Evolutionary conservation across 2,329 filamentous ascomycete genomes (phyloP).

Genomic region (Endothia cerciana): DNA sequence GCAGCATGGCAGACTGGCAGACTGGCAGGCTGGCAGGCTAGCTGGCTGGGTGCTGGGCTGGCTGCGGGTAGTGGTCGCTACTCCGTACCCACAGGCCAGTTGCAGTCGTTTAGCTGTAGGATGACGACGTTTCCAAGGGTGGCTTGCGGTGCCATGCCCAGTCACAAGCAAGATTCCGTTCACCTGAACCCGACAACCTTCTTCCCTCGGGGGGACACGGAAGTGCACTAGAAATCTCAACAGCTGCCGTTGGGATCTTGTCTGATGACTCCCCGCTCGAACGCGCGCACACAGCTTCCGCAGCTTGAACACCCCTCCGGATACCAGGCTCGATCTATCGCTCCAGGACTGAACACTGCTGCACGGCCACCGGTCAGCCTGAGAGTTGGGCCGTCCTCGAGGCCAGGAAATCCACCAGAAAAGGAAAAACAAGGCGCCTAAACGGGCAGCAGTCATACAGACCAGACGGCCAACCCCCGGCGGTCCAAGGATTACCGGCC

Average conservation of each 20-base stretch:
- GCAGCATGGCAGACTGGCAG: too few relatives aligned
- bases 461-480: slow-evolving; percentile 6
- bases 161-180: slow-evolving; percentile 12
- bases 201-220: not conserved
- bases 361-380: not conserved
- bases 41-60: too few relatives aligned
- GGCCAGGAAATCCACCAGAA: not conserved
- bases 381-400: not conserved
- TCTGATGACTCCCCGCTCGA: too few relatives aligned
- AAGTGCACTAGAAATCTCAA: too few relatives aligned
- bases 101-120: slow-evolving; percentile 16
- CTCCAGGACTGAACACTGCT: not conserved
- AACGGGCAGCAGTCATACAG: slow-evolving; percentile 7
- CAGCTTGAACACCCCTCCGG: too few relatives aligned
- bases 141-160: slow-evolving; percentile 10
- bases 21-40: too few relatives aligned
- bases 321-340: not conserved
- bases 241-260: not conserved
- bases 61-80: not conserved
- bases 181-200: not conserved
- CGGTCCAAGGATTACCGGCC: slow-evolving; percentile 13
- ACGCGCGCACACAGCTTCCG: not conserved
- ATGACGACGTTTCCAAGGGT: slow-evolving; percentile 24
- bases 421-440: not conserved
- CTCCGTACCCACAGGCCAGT: not conserved